Conservation (phyloP, 108 stramenopile genomes). For the Nannochloropsis oceanica region DNA sequence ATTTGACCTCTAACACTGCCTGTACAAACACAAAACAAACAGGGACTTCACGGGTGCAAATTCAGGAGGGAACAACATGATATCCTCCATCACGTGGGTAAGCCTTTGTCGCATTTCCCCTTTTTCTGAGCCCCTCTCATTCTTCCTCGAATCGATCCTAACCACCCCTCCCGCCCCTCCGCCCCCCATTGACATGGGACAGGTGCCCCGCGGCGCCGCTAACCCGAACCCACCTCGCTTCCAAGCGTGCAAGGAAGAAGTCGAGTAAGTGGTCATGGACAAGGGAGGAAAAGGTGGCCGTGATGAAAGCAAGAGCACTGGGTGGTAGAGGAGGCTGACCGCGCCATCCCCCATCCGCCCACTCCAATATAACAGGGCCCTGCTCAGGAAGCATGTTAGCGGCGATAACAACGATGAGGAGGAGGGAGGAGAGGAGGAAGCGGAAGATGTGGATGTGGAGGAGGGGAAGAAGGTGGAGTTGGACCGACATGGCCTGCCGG, state of each 20-base stretch:
- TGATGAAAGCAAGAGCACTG: neutral
- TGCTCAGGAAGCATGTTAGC: neutral
- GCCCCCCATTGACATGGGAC: neutral
- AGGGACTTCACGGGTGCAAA: too few relatives aligned
- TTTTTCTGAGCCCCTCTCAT: neutral
- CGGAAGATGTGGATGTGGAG: neutral
- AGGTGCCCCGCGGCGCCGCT: neutral
- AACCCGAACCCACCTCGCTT: neutral
- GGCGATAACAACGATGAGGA: neutral
- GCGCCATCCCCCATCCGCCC: too few relatives aligned
- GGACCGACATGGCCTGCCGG: conserved; percentile 42
- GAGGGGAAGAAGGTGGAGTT: neutral
- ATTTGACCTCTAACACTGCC: too few relatives aligned
- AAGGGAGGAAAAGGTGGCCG: neutral
- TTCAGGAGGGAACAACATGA: neutral
- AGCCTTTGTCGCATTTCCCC: neutral
- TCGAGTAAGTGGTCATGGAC: neutral
- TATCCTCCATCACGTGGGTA: neutral
- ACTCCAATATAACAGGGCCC: neutral
- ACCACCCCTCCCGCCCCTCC: neutral
- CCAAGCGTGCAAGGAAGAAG: neutral
- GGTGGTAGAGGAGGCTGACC: too few relatives aligned
- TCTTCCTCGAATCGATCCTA: neutral
- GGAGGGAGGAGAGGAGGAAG: neutral
- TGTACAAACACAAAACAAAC: too few relatives aligned